Conservation (phyloP, 805 yeast species). For the Citeromyces nyonsensis region DNA sequence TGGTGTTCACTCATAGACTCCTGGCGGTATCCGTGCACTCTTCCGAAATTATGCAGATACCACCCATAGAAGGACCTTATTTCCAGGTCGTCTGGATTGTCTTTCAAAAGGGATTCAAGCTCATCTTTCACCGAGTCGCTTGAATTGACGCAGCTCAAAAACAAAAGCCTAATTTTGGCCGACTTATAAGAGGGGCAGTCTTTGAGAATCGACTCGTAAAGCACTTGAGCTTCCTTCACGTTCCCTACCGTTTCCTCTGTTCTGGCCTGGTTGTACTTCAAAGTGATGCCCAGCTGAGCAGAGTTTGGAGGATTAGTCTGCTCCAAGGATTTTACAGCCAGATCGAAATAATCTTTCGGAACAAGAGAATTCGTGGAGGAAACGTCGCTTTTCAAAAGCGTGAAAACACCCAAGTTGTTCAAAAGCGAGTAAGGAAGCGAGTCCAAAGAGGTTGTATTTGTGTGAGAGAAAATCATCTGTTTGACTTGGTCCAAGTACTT, state of each 20-base stretch:
- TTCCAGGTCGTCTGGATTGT: slow-evolving; percentile 52
- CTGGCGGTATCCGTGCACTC: slow-evolving; percentile 25
- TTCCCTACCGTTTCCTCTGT: slow-evolving; percentile 15
- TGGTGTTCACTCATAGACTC: slow-evolving; percentile 64
- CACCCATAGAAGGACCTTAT: slow-evolving; percentile 87
- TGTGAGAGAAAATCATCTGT: slow-evolving; percentile 17
- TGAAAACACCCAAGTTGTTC: slow-evolving; percentile 78
- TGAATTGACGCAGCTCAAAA: slow-evolving; percentile 36
- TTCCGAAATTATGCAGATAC: slow-evolving; percentile 54
- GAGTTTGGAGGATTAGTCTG: slow-evolving; percentile 3
- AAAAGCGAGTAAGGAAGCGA: slow-evolving; percentile 39
- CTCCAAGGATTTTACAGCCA: slow-evolving; percentile 21
- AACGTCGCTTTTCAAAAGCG: slow-evolving; percentile 32
- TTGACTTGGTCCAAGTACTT: slow-evolving; percentile 28
- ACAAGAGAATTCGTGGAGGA: slow-evolving; percentile 30
- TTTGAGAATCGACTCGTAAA: slow-evolving; percentile 41
- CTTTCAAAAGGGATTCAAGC: slow-evolving; percentile 34
- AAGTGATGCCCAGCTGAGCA: slow-evolving; percentile 21
- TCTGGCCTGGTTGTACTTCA: slow-evolving; percentile 67
- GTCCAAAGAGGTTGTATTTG: slow-evolving; percentile 7
- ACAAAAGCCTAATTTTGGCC: slow-evolving; percentile 60
- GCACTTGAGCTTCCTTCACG: slow-evolving; percentile 12
- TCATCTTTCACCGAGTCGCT: slow-evolving; percentile 35
- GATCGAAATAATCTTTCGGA: slow-evolving; percentile 37
- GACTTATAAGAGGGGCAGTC: slow-evolving; percentile 56